Percentiles rank a stretch among this genome's conserved stretches.
These are phyloP conservation scores for Byssothecium circinans DNA, from an alignment of 2,329 filamentous ascomycete genomes.

Conservation along the genomic window DNA sequence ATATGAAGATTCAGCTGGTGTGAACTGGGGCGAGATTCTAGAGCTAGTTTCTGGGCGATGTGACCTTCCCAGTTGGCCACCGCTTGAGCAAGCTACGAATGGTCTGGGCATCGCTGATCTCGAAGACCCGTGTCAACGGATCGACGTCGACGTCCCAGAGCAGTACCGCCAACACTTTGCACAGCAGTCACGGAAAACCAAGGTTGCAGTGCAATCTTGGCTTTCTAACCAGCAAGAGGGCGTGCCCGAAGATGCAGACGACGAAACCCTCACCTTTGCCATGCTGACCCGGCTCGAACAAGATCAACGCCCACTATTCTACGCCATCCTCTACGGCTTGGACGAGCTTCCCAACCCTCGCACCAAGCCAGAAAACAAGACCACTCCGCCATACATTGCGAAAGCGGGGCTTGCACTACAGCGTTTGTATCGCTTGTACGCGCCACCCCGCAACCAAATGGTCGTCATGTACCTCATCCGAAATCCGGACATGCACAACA, in stretches of 20 bases:
- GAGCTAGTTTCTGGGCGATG: conserved; percentile 88
- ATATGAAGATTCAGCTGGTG: conserved; percentile 58
- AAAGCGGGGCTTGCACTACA: conserved; percentile 79
- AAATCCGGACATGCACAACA: conserved; percentile 78
- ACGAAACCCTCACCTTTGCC: conserved; percentile 90
- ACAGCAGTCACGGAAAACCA: conserved; percentile 88
- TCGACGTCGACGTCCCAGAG: conserved; percentile 92
- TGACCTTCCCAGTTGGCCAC: conserved; percentile 85
- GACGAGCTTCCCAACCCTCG: conserved; percentile 56
- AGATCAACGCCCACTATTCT: conserved; percentile 78
- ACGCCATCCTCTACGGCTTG: conserved; percentile 70
- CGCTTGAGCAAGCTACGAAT: conserved; percentile 64
- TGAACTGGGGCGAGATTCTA: conserved; percentile 94
- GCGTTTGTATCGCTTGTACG: conserved; percentile 75
- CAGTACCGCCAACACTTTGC: conserved; percentile 92
- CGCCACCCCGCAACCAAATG: conserved; percentile 80
- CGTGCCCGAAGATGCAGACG: conserved; percentile 85
- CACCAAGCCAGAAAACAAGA: conserved; percentile 66
- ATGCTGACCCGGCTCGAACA: conserved; percentile 84
- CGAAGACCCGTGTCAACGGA: conserved; percentile 68
- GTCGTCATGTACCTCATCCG: conserved; percentile 83
- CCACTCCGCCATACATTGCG: conserved; percentile 71
- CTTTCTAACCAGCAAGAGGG: conserved; percentile 76
- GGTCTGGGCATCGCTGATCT: conserved; percentile 60
- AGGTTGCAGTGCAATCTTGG: conserved; percentile 89